These are phyloP conservation scores for Trichoderma semiorbis DNA, from an alignment of 2,329 filamentous ascomycete genomes.

Conservation along the genomic window DNA sequence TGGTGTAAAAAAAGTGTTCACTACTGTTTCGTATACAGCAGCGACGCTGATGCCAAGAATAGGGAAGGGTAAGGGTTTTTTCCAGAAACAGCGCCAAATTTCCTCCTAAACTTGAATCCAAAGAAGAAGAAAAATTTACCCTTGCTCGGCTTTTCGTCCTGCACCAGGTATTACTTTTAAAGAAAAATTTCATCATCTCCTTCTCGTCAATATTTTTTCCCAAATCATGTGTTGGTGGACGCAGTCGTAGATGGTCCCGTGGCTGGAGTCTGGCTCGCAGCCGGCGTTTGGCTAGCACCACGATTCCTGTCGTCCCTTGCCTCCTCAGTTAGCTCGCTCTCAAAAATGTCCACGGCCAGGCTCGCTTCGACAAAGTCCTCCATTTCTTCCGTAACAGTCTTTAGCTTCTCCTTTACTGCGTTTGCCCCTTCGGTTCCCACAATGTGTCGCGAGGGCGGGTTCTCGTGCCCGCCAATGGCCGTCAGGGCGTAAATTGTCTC, in stretches of 20 bases:
- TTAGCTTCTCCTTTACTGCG: conserved; percentile 92
- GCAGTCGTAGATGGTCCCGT: conserved; percentile 4
- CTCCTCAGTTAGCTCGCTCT: conserved; percentile 52
- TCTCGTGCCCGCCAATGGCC: conserved; percentile 92
- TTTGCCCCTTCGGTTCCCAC: conserved; percentile 84
- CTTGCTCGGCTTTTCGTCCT: neutral
- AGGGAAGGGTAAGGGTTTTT: neutral
- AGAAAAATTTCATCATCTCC: neutral
- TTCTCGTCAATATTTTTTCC: neutral
- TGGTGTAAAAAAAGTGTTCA: neutral
- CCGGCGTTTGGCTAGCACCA: conserved; percentile 25
- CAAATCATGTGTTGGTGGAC: neutral
- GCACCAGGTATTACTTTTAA: neutral
- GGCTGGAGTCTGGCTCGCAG: neutral
- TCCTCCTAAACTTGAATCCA: neutral
- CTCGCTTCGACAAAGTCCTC: conserved; percentile 95
- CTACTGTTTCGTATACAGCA: neutral
- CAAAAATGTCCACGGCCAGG: conserved; percentile 73
- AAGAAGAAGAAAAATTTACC: neutral
- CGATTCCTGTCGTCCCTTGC: conserved; percentile 41
- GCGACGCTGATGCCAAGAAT: neutral
- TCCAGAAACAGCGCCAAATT: neutral
- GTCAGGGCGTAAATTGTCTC: conserved; percentile 91
- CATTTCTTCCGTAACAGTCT: conserved; percentile 91
- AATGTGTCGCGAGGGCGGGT: conserved; percentile 90